Evolutionary conservation across 306 rosid species (phyloP).

Genomic region (Dryas drummondii): DNA sequence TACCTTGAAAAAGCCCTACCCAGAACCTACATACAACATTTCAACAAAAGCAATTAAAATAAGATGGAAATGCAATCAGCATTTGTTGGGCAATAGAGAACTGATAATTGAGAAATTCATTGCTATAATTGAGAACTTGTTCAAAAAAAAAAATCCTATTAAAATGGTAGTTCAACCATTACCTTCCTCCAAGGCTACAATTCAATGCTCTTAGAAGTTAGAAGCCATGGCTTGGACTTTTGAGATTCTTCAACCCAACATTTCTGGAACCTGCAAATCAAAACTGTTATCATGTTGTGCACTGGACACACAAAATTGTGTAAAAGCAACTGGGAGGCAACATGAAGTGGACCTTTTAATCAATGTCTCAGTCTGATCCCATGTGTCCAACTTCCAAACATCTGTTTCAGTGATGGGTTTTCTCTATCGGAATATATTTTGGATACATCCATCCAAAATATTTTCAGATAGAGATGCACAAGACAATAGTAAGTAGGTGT

Average conservation of each 20-base stretch:
- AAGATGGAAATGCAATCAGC: neutral
- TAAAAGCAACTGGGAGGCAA: conserved; percentile 19
- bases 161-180: neutral
- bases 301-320: conserved; percentile 17
- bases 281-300: conserved; percentile 17
- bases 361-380: conserved; percentile 73
- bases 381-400: conserved; percentile 85
- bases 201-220: conserved; percentile 71
- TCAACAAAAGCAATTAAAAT: conserved; percentile 23
- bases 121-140: neutral
- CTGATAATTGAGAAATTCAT: neutral
- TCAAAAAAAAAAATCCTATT: neutral
- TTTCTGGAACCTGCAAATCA: conserved; percentile 54
- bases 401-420: conserved; percentile 63
- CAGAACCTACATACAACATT: conserved; percentile 63
- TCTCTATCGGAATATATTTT: conserved; percentile 47
- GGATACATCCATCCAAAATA: conserved; percentile 33
- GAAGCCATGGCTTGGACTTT: conserved; percentile 59
- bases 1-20: conserved; percentile 80
- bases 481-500: neutral
- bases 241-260: conserved; percentile 69
- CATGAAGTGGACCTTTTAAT: conserved; percentile 44
- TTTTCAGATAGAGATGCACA: conserved; percentile 39
- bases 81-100: neutral
- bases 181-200: conserved; percentile 82